phyloP scores from a whole-genome alignment of 2,329 filamentous ascomycete species.

The Xylaria sp. region DNA sequence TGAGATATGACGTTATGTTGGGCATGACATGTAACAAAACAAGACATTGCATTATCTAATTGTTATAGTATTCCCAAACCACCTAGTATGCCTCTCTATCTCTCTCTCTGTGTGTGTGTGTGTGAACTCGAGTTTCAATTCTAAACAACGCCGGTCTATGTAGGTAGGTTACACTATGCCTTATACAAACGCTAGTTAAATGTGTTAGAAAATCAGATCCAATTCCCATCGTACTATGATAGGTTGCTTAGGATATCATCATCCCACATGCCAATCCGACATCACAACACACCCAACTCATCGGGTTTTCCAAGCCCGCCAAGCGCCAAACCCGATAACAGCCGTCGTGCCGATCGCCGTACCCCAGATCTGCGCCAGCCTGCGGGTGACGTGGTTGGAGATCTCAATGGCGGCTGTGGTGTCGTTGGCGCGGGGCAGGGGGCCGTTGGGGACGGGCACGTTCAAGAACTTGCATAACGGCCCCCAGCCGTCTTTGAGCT shows the following conservation, averaged over 20 bases:
- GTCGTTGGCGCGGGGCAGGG: slow-evolving; percentile 44
- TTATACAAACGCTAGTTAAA: not conserved
- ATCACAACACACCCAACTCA: not conserved
- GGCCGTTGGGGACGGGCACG: slow-evolving; percentile 39
- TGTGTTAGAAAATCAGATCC: not conserved
- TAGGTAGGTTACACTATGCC: not conserved
- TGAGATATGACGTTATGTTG: not conserved
- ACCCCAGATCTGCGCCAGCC: slow-evolving; percentile 33
- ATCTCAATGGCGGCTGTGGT: slow-evolving; percentile 38
- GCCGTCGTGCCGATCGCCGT: slow-evolving; percentile 19
- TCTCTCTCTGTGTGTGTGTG: no score
- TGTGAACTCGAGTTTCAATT: not conserved
- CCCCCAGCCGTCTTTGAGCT: slow-evolving; percentile 43
- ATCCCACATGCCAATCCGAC: not conserved
- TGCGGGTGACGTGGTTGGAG: slow-evolving; percentile 20
- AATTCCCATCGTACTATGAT: not conserved
- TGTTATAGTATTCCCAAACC: not conserved
- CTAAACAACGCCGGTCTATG: not conserved
- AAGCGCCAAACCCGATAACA: slow-evolving; percentile 24
- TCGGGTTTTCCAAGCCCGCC: slow-evolving; percentile 27
- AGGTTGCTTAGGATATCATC: not conserved
- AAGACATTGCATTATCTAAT: not conserved
- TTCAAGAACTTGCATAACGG: slow-evolving; percentile 42
- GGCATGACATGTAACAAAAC: not conserved
- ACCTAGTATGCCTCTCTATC: not conserved